Evolutionary conservation across 1,139 yeast species (phyloP).

Genomic region (Entelexis paramagnoliae): DNA sequence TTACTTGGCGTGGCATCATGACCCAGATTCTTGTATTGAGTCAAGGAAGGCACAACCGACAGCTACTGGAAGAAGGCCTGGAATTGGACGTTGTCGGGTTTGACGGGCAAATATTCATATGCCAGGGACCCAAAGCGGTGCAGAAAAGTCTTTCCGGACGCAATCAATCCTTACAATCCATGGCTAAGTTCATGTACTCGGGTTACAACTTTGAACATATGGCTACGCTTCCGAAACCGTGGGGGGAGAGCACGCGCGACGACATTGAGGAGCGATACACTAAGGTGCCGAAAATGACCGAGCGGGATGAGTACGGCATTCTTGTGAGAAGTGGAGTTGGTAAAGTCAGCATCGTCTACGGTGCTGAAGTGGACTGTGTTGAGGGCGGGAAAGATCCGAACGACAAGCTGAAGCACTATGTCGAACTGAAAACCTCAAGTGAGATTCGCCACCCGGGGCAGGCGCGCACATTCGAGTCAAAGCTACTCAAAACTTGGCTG

Average conservation of each 20-base stretch:
- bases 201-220: constrained; percentile 70
- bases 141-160: constrained; percentile 24
- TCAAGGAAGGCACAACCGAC: constrained; percentile 39
- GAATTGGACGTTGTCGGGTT: constrained; percentile 52
- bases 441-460: constrained; percentile 45
- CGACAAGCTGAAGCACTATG: constrained; percentile 58
- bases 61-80: constrained; percentile 32
- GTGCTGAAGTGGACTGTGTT: constrained; percentile 87
- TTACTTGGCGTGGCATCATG: constrained; percentile 80
- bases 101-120: constrained; percentile 82
- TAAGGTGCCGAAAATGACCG: constrained; percentile 55
- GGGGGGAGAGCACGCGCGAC: constrained; percentile 56
- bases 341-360: constrained; percentile 52
- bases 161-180: constrained; percentile 22
- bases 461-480: constrained; percentile 48
- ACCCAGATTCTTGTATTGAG: constrained; percentile 55
- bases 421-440: constrained; percentile 69
- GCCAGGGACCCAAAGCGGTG: constrained; percentile 43
- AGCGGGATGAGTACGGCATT: constrained; percentile 39
- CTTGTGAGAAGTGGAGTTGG: constrained; percentile 83
- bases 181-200: constrained; percentile 48
- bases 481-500: constrained; percentile 60
- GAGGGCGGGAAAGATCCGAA: constrained; percentile 26
- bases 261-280: constrained; percentile 53
- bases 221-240: constrained; percentile 65